A percentile compares a stretch with the other conserved stretches of the same genome.
Conservation (phyloP, 2,329 filamentous ascomycete species). For the Thermothelomyces thermophilus region DNA sequence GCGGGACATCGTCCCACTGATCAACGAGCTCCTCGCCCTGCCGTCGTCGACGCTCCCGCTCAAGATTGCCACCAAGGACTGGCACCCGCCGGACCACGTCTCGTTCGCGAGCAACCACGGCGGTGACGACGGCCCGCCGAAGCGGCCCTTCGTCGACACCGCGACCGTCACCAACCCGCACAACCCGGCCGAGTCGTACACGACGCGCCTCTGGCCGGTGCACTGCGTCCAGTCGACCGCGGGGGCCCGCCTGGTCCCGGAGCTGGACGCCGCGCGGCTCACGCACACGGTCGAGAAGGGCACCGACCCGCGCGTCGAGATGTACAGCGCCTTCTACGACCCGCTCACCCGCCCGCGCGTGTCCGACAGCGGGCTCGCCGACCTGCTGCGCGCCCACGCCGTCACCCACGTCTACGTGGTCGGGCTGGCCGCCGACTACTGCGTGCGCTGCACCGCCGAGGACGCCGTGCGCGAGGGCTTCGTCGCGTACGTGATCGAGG, state of each 20-base stretch:
- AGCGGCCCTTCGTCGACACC: conserved; percentile 60
- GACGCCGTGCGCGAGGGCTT: conserved; percentile 75
- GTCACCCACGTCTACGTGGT: conserved; percentile 80
- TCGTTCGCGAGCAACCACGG: conserved; percentile 81
- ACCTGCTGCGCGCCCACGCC: conserved; percentile 45
- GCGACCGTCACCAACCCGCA: conserved; percentile 60
- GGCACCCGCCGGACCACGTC: conserved; percentile 74
- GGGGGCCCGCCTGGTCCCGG: conserved; percentile 67
- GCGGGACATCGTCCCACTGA: conserved; percentile 58
- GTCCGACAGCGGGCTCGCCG: conserved; percentile 57
- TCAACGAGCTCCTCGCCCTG: conserved; percentile 68
- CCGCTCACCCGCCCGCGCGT: conserved; percentile 60
- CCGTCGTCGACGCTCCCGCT: conserved; percentile 56
- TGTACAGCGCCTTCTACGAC: conserved; percentile 89
- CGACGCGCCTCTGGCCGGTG: conserved; percentile 73
- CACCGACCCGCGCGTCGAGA: conserved; percentile 66
- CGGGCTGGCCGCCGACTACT: conserved; percentile 84
- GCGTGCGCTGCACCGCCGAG: conserved; percentile 73
- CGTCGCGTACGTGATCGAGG: conserved; percentile 65
- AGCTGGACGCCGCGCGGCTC: conserved; percentile 57
- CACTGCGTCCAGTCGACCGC: conserved; percentile 75
- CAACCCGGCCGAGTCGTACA: conserved; percentile 56
- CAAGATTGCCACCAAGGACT: conserved; percentile 87
- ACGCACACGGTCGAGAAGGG: conserved; percentile 73
- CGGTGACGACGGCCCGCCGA: conserved; percentile 25